Conservation (phyloP, 257 asterid species). For the Ilex asprella region DNA sequence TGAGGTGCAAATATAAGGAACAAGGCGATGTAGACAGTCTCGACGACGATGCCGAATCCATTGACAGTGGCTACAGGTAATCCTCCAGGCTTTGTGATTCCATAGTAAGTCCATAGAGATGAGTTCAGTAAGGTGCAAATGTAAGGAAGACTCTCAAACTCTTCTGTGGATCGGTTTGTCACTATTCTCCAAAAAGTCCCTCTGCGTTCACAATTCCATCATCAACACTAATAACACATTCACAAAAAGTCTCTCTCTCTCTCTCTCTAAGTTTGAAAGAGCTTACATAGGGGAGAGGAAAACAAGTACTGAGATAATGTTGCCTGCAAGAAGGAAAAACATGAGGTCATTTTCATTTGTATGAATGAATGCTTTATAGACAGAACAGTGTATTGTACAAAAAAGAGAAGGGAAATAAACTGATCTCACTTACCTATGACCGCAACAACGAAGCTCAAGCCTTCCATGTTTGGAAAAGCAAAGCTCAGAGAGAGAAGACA, state of each 20-base stretch:
- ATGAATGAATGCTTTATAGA: too few relatives aligned
- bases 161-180: constrained; percentile 48
- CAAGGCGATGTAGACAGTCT: constrained; percentile 33
- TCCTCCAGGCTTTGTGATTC: constrained; percentile 50
- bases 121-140: constrained; percentile 51
- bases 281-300: constrained; percentile 72
- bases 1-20: constrained; percentile 47
- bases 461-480: background rate
- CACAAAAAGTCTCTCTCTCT: background rate
- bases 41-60: constrained; percentile 50
- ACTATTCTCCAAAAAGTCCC: constrained; percentile 58
- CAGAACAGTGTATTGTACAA: background rate
- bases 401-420: background rate
- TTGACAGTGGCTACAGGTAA: constrained; percentile 67
- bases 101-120: constrained; percentile 60
- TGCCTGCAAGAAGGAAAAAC: constrained; percentile 37
- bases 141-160: constrained; percentile 62
- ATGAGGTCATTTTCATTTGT: background rate
- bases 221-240: too few relatives aligned
- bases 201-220: constrained; percentile 20
- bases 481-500: background rate
- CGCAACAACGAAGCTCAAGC: background rate
- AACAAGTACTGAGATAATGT: constrained; percentile 59
- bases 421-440: background rate
- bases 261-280: background rate